Conservation (phyloP, 495 filamentous ascomycete genomes). For the Aspergillus funiculosus region DNA sequence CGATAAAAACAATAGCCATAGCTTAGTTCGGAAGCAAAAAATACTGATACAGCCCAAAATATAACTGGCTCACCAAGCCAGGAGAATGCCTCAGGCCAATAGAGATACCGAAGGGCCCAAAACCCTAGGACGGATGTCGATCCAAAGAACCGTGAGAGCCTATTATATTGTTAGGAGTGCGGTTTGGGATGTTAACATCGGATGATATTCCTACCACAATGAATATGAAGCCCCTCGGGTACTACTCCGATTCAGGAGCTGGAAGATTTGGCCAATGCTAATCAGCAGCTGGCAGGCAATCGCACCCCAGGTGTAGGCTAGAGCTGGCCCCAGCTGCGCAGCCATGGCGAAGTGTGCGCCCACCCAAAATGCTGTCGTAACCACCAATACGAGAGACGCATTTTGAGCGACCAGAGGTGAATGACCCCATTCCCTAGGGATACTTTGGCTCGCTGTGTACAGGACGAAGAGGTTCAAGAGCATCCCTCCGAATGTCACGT, state of each 20-base stretch:
- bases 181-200: neutral
- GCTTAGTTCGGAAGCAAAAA: neutral
- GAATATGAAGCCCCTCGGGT: slow-evolving; percentile 14
- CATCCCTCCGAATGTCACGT: neutral
- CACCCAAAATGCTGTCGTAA: neutral
- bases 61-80: neutral
- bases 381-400: neutral
- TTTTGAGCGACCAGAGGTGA: neutral
- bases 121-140: neutral
- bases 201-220: slow-evolving; percentile 5
- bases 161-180: neutral
- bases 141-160: slow-evolving; percentile 6
- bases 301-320: slow-evolving; percentile 10
- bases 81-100: slow-evolving; percentile 1
- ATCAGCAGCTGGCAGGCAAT: slow-evolving; percentile 11
- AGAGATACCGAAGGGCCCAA: neutral
- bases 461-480: neutral
- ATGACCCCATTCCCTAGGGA: neutral
- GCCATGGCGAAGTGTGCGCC: slow-evolving; percentile 1
- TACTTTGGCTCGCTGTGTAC: neutral
- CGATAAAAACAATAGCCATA: neutral
- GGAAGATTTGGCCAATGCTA: slow-evolving; percentile 3
- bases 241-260: slow-evolving; percentile 10
- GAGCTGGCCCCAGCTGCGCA: slow-evolving; percentile 6
- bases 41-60: neutral